These are phyloP conservation scores for Peronospora destructor DNA, from an alignment of 352 stramenopile species.

Conservation along the genomic window DNA sequence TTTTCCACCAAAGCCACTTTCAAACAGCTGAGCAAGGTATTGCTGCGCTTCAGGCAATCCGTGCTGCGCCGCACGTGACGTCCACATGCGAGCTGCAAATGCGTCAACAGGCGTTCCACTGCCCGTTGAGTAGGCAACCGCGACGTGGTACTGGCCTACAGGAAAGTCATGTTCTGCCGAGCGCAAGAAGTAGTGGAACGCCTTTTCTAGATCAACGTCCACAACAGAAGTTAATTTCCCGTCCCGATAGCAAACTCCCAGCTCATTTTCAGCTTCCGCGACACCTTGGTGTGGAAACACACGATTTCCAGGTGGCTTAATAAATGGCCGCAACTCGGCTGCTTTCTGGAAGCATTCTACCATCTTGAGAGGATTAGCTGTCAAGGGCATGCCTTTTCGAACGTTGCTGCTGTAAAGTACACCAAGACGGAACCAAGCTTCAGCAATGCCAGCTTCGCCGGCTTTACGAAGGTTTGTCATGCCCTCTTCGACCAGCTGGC, in stretches of 20 bases:
- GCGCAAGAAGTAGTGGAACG: slow-evolving; percentile 30
- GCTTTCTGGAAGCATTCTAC: slow-evolving; percentile 33
- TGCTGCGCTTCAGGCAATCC: slow-evolving; percentile 23
- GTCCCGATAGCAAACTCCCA: slow-evolving; percentile 33
- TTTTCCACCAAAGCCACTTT: slow-evolving; percentile 24
- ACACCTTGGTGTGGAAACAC: slow-evolving; percentile 28
- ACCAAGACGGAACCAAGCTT: slow-evolving; percentile 36
- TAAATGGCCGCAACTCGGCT: slow-evolving; percentile 26
- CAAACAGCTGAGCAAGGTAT: slow-evolving; percentile 24
- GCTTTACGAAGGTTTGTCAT: slow-evolving; percentile 24
- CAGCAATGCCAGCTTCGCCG: slow-evolving; percentile 29
- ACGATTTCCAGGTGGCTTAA: slow-evolving; percentile 27
- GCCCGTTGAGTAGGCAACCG: slow-evolving; percentile 26
- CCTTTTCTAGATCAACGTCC: slow-evolving; percentile 15
- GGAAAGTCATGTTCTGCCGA: slow-evolving; percentile 35
- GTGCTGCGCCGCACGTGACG: slow-evolving; percentile 33
- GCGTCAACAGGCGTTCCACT: slow-evolving; percentile 20
- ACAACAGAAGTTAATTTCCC: slow-evolving; percentile 20
- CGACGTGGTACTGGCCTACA: slow-evolving; percentile 30
- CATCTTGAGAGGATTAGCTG: slow-evolving; percentile 20
- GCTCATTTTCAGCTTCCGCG: slow-evolving; percentile 31
- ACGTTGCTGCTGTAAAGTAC: slow-evolving; percentile 27
- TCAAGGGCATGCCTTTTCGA: slow-evolving; percentile 21
- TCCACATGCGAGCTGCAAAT: slow-evolving; percentile 29
- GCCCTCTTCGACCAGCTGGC: slow-evolving; percentile 14